These are phyloP conservation scores for Claviceps quebecensis DNA, from an alignment of 2,329 filamentous ascomycete species.

Conservation along the genomic window DNA sequence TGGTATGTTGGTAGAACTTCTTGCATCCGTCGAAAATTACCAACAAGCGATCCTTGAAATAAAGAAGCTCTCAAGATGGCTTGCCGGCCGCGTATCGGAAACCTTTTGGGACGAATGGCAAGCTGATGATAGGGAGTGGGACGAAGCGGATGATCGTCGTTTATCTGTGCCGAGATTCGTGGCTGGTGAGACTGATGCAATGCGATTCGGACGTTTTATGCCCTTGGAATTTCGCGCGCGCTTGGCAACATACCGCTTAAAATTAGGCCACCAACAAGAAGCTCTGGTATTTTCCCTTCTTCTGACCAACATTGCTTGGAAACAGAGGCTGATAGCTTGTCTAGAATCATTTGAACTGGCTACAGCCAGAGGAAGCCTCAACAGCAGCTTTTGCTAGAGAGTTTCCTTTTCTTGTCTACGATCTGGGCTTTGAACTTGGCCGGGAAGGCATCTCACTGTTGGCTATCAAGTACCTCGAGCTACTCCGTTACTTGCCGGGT, in stretches of 20 bases:
- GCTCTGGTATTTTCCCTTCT: slow-evolving; percentile 46
- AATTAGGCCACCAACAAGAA: slow-evolving; percentile 53
- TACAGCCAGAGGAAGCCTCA: slow-evolving; percentile 47
- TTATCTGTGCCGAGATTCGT: slow-evolving; percentile 46
- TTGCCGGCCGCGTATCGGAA: slow-evolving; percentile 63
- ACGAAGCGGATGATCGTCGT: slow-evolving; percentile 57
- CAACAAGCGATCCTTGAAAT: slow-evolving; percentile 53
- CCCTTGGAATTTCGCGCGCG: slow-evolving; percentile 75
- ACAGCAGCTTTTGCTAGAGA: slow-evolving; percentile 40
- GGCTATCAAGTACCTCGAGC: slow-evolving; percentile 43
- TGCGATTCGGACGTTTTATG: slow-evolving; percentile 57
- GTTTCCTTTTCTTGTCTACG: slow-evolving; percentile 67
- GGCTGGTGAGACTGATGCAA: slow-evolving; percentile 34
- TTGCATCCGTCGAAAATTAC: slow-evolving; percentile 50
- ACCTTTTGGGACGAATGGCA: slow-evolving; percentile 59
- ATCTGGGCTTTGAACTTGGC: slow-evolving; percentile 38
- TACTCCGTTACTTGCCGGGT: slow-evolving; percentile 34
- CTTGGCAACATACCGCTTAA: slow-evolving; percentile 70
- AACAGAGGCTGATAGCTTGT: neutral
- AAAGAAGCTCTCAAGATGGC: slow-evolving; percentile 64
- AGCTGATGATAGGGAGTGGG: slow-evolving; percentile 81
- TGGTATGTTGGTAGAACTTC: slow-evolving; percentile 72
- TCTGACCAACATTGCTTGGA: neutral
- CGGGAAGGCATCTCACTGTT: slow-evolving; percentile 13
- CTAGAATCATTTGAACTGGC: slow-evolving; percentile 52